These are phyloP conservation scores for Danielozyma ontarioensis DNA, from an alignment of 805 yeast species.

Conservation along the genomic window DNA sequence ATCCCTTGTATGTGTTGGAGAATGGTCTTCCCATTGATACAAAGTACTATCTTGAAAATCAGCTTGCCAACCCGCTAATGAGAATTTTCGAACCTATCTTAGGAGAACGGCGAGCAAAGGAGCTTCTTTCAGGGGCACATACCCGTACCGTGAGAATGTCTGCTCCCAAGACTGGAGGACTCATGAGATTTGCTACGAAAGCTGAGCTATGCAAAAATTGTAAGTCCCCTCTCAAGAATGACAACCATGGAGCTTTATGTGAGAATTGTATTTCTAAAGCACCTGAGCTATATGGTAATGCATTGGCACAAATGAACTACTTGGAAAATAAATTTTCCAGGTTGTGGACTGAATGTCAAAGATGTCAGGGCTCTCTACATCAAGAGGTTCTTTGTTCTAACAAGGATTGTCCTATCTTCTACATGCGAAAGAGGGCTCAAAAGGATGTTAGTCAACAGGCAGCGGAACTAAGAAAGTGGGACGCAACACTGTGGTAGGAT, in stretches of 20 bases:
- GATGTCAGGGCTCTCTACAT: conserved; percentile 94
- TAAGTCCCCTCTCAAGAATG: conserved; percentile 64
- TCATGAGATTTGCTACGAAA: conserved; percentile 87
- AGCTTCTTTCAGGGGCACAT: conserved; percentile 76
- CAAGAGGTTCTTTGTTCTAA: conserved; percentile 94
- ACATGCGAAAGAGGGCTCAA: conserved; percentile 88
- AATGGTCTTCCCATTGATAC: conserved; percentile 92
- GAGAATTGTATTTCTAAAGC: conserved; percentile 63
- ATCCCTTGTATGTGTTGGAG: conserved; percentile 89
- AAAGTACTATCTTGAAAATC: conserved; percentile 89
- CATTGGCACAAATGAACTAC: conserved; percentile 72
- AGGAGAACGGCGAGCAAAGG: conserved; percentile 79
- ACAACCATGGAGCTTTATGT: conserved; percentile 71
- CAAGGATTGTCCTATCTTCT: conserved; percentile 95
- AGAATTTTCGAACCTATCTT: conserved; percentile 94
- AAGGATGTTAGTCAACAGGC: conserved; percentile 60
- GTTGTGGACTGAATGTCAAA: conserved; percentile 96
- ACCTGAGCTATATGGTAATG: conserved; percentile 76
- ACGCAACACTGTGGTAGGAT: conserved; percentile 47
- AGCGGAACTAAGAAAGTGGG: conserved; percentile 61
- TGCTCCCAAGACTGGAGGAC: conserved; percentile 77
- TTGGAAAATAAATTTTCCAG: conserved; percentile 79
- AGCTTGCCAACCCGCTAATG: conserved; percentile 83
- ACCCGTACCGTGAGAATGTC: conserved; percentile 71
- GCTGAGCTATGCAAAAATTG: conserved; percentile 88